Base-by-base conservation (phyloP, 495 filamentous ascomycete genomes). In the Aspergillus sclerotioniger region DNA sequence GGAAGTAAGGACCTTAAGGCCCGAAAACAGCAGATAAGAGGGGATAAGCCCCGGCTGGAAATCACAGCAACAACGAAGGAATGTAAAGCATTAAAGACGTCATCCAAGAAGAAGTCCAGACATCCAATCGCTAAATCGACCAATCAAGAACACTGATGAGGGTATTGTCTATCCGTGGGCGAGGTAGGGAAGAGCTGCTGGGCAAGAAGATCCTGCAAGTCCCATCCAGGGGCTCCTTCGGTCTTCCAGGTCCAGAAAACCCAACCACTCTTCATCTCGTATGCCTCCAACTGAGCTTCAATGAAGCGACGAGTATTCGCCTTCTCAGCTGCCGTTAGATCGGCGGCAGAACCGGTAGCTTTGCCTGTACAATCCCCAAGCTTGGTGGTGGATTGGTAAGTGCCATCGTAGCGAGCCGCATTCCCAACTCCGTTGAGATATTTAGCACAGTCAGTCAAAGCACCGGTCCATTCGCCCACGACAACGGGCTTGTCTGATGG, bases 151-250 rank as follows among this genome's bases (percentile, higher is more conserved):
- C 80, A 84, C 55, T 81, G 78, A 32, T 69, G 65, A 8, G 76
- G 76, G 70, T 76, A 80, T 51, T 78, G 64, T 54, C 83, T 69
- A 53, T 69, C 65, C 13, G 69, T 75, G 51, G 83, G 63, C n/a
- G 86, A 84, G 60, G 83, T 76, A 19, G 87, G 85, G 71, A 90
- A 88, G 41, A 90, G 53, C 0, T 84, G 85, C 29, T 69, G 78
- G 6, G 69, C 76, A 17, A 87, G 64, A 53, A 86, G 78, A 71
- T 81, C 80, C 75, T 85, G 76, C 80, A 95, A 86, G 67, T 93
- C 84, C 92, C 92, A 96, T 71, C 92, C 90, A 0, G 92, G 92
- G 28, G 90, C 83, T 39, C 81, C 86, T 62, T 95, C 89, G n/a
- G 85, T 90, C 75, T 91, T 92, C 84, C 89, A 91, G 6, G 84